phyloP scores from a whole-genome alignment of 1,284 basidiomycete genomes.

The Puccinia novopanici region DNA sequence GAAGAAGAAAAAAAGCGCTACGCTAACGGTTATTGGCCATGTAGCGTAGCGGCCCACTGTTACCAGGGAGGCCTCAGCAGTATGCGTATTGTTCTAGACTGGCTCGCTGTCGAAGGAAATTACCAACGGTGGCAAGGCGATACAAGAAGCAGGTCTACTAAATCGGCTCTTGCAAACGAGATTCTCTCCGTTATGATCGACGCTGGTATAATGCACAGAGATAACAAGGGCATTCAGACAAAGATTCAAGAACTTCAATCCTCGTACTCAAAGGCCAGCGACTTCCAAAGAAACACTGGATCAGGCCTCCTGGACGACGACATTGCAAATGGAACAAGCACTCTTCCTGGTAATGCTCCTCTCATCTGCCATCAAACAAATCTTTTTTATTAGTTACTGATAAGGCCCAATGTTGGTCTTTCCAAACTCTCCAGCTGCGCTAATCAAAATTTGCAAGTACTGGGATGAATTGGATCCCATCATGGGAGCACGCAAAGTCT shows the following conservation, averaged over 20 bases:
- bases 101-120: neutral
- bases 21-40: too few relatives aligned
- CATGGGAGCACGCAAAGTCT: too few relatives aligned
- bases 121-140: neutral
- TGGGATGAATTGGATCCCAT: too few relatives aligned
- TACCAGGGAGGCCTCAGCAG: neutral
- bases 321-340: neutral
- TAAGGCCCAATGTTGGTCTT: too few relatives aligned
- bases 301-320: neutral
- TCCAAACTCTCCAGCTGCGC: too few relatives aligned
- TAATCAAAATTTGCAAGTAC: too few relatives aligned
- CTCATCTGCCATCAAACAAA: too few relatives aligned
- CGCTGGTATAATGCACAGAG: neutral
- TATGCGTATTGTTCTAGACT: neutral
- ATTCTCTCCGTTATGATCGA: neutral
- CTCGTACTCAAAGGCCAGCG: neutral
- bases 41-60: too few relatives aligned
- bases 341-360: neutral
- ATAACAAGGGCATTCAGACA: slow-evolving; percentile 14
- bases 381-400: too few relatives aligned
- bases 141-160: neutral
- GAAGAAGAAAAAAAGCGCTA: too few relatives aligned
- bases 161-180: neutral
- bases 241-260: slow-evolving; percentile 12
- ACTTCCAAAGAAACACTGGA: neutral